phyloP scores from a whole-genome alignment of 495 filamentous ascomycete genomes.

The Podospora anserina region DNA sequence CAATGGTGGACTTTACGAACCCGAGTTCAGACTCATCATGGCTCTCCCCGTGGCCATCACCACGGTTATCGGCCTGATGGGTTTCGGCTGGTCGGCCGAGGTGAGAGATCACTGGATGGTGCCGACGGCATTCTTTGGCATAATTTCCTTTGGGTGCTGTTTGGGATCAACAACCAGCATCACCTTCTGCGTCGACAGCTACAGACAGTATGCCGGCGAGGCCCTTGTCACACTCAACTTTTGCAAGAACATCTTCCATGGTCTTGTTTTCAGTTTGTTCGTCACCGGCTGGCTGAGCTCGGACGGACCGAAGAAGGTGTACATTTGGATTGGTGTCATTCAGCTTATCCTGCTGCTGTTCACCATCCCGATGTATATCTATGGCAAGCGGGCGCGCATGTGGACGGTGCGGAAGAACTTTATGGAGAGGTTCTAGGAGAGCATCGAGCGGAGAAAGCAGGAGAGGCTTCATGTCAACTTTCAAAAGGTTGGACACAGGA shows the following conservation, averaged over 20 bases:
- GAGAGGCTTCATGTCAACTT: constrained; percentile 2
- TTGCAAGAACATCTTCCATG: constrained; percentile 89
- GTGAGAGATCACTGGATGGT: constrained; percentile 80
- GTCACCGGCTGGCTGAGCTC: constrained; percentile 78
- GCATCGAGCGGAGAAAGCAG: not conserved
- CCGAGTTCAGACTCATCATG: constrained; percentile 94
- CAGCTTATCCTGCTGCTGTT: constrained; percentile 71
- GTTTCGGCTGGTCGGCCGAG: constrained; percentile 86
- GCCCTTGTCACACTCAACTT: constrained; percentile 94
- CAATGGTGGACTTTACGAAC: constrained; percentile 95
- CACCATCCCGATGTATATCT: constrained; percentile 94
- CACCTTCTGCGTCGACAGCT: constrained; percentile 91
- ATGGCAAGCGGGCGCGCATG: constrained; percentile 90
- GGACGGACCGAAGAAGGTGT: constrained; percentile 75
- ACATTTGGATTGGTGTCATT: constrained; percentile 79
- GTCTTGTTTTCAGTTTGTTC: constrained; percentile 86
- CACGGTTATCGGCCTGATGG: constrained; percentile 85
- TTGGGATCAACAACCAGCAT: constrained; percentile 92
- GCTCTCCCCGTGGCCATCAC: constrained; percentile 73
- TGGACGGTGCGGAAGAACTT: constrained; percentile 88
- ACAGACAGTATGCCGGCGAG: constrained; percentile 91
- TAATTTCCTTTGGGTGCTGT: constrained; percentile 91
- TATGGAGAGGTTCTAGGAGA: constrained; percentile 76
- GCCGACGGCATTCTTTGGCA: constrained; percentile 86
- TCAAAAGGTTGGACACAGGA: not conserved